Conservation (phyloP, 2,329 filamentous ascomycete genomes). For the Diaporthe vaccinii region DNA sequence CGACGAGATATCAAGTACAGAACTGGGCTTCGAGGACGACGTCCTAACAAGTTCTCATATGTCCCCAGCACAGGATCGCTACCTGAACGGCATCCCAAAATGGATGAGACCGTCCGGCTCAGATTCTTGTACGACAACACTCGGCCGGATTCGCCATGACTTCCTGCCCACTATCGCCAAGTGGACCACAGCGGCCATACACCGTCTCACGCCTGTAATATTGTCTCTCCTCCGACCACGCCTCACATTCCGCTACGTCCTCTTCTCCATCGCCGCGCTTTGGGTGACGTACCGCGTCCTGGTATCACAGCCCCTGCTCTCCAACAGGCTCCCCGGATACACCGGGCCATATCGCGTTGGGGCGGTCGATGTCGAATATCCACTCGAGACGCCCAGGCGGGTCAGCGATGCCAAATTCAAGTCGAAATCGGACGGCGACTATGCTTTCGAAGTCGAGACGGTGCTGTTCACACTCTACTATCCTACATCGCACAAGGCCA, state of each 20-base stretch:
- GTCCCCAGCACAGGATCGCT: constrained; percentile 7
- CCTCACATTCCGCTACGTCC: constrained; percentile 33
- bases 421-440: constrained; percentile 17
- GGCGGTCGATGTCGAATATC: constrained; percentile 36
- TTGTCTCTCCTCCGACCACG: constrained; percentile 31
- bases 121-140: not conserved
- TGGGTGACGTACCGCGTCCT: constrained; percentile 29
- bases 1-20: constrained; percentile 34
- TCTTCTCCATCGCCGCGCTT: constrained; percentile 18
- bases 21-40: constrained; percentile 37
- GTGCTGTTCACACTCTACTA: constrained; percentile 42
- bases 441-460: constrained; percentile 40
- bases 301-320: constrained; percentile 15
- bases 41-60: not conserved
- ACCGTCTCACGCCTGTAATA: not conserved
- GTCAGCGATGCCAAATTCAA: constrained; percentile 30
- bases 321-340: constrained; percentile 27
- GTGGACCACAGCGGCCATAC: not conserved
- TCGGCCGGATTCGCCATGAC: not conserved
- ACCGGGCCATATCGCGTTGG: constrained; percentile 38
- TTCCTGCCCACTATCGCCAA: not conserved
- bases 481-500: constrained; percentile 11
- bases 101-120: constrained; percentile 36
- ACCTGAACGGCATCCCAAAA: constrained; percentile 32
- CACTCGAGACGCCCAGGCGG: constrained; percentile 23